phyloP scores from a whole-genome alignment of 768 basidiomycete species.

The Filobasidium wieringae region DNA sequence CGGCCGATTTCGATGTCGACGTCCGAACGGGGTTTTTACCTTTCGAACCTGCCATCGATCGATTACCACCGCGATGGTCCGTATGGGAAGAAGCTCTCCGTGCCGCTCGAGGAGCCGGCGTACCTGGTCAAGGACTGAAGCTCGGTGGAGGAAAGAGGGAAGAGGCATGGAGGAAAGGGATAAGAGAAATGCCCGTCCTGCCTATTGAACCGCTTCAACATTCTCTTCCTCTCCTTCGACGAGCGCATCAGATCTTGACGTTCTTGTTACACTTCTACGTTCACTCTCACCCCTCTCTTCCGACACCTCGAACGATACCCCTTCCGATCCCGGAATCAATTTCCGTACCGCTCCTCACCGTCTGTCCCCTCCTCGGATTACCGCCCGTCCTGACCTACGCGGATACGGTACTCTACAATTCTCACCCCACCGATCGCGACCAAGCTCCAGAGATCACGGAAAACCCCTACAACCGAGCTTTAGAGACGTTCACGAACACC shows the following conservation, averaged over 20 bases:
- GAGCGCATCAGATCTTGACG: conserved; percentile 78
- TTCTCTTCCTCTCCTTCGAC: conserved; percentile 56
- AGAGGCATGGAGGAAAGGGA: conserved; percentile 56
- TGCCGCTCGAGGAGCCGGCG: conserved; percentile 47
- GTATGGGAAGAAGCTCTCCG: conserved; percentile 53
- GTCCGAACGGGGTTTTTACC: conserved; percentile 86
- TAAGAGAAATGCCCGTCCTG: conserved; percentile 63
- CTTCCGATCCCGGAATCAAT: conserved; percentile 59
- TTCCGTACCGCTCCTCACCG: conserved; percentile 60
- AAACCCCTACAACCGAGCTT: conserved; percentile 48
- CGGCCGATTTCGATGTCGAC: conserved; percentile 86
- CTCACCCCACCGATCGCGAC: conserved; percentile 25
- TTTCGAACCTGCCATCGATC: conserved; percentile 54
- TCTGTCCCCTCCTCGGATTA: conserved; percentile 58
- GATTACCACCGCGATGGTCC: conserved; percentile 55
- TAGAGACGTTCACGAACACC: conserved; percentile 57
- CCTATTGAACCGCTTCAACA: conserved; percentile 47
- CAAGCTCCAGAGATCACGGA: conserved; percentile 13
- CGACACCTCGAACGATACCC: conserved; percentile 37
- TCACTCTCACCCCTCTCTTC: conserved; percentile 43
- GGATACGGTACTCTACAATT: conserved; percentile 82
- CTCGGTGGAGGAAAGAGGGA: conserved; percentile 41
- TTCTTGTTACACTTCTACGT: conserved; percentile 84
- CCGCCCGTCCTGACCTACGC: conserved; percentile 85
- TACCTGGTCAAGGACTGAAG: conserved; percentile 28